Percentiles rank a stretch among this genome's conserved stretches.
phyloP scores from a whole-genome alignment of 2,329 filamentous ascomycete species.

The Xylariaceae sp. region DNA sequence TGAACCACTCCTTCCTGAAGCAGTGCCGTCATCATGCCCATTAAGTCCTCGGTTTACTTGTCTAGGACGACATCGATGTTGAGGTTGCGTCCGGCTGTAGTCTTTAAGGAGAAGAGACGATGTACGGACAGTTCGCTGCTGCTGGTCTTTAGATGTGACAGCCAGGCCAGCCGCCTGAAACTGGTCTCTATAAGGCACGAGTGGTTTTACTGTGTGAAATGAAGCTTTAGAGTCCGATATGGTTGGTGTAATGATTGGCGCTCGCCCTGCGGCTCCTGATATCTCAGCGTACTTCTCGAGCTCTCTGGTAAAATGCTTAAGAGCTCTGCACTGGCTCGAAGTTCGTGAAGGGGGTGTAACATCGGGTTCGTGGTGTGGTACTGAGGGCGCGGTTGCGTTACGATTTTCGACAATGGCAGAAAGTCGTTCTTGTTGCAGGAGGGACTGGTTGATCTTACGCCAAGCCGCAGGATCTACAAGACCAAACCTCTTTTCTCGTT shows the following conservation, averaged over 20 bases:
- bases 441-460: constrained; percentile 42
- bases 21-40: constrained; percentile 14
- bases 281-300: constrained; percentile 40
- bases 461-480: constrained; percentile 38
- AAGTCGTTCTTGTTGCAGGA: constrained; percentile 43
- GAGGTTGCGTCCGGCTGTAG: too few species aligned
- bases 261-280: constrained; percentile 35
- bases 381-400: not conserved
- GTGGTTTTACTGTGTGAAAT: constrained; percentile 47
- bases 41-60: constrained; percentile 13
- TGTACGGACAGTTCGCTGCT: too few species aligned
- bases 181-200: constrained; percentile 51
- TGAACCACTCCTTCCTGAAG: constrained; percentile 7
- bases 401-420: constrained; percentile 28
- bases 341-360: constrained; percentile 35
- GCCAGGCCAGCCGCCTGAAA: constrained; percentile 53
- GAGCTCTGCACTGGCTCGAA: constrained; percentile 39
- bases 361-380: constrained; percentile 5
- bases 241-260: constrained; percentile 38
- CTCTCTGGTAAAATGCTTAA: constrained; percentile 40
- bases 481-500: constrained; percentile 29
- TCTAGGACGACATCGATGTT: too few species aligned
- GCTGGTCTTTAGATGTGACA: constrained; percentile 50
- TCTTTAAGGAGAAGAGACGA: too few species aligned
- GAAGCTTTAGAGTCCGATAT: constrained; percentile 40